These are phyloP conservation scores for Plenodomus lindquistii DNA, from an alignment of 2,329 filamentous ascomycete species.

Conservation along the genomic window DNA sequence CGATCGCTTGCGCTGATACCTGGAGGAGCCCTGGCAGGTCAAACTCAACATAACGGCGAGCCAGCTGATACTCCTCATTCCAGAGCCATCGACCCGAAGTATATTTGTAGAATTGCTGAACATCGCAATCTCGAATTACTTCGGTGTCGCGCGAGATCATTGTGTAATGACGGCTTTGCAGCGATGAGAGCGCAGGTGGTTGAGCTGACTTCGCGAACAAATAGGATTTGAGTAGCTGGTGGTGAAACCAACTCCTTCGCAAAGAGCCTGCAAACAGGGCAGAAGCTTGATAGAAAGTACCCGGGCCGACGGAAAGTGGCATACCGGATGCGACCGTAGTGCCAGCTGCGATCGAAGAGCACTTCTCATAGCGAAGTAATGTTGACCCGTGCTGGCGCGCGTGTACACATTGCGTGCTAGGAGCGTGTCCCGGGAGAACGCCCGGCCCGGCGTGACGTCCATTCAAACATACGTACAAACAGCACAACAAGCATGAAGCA, in stretches of 20 bases:
- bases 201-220: slow-evolving; percentile 8
- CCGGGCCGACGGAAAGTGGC: no score
- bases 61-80: slow-evolving; percentile 20
- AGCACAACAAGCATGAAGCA: no score
- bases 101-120: slow-evolving; percentile 19
- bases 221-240: slow-evolving; percentile 14
- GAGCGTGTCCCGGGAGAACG: no score
- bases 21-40: slow-evolving; percentile 16
- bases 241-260: slow-evolving; percentile 9
- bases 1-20: slow-evolving; percentile 16
- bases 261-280: slow-evolving; percentile 8
- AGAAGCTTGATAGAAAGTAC: no score
- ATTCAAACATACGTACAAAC: no score
- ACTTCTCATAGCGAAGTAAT: no score
- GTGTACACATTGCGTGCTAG: no score
- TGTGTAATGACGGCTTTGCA: slow-evolving; percentile 10
- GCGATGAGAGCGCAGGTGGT: slow-evolving; percentile 9
- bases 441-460: no score
- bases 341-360: no score
- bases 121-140: slow-evolving; percentile 54
- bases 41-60: slow-evolving; percentile 18
- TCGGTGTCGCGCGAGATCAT: slow-evolving; percentile 11
- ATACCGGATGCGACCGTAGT: no score
- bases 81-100: slow-evolving; percentile 21
- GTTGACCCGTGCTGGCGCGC: no score